Conservation (phyloP, 2,329 filamentous ascomycete genomes). For the Fusarium praegraminearum region DNA sequence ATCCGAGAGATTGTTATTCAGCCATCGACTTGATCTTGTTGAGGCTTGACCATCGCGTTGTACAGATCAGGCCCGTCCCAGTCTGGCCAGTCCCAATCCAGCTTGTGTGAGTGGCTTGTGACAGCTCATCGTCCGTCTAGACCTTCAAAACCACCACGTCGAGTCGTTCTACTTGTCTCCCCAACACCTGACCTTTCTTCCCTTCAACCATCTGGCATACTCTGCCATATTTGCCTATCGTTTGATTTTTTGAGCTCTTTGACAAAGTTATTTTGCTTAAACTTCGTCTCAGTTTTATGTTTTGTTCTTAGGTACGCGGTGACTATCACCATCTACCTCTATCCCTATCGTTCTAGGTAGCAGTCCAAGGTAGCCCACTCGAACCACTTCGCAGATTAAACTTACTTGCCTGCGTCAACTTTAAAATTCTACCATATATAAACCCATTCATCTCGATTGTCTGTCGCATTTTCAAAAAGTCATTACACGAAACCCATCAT, state of each 20-base stretch:
- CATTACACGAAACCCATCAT: not conserved
- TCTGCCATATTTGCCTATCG: not conserved
- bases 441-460: conserved; percentile 1
- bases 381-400: conserved; percentile 20
- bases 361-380: conserved; percentile 5
- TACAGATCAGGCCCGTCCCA: conserved; percentile 3
- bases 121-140: conserved; percentile 22
- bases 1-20: conserved; percentile 8
- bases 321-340: conserved; percentile 14
- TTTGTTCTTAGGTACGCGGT: not conserved
- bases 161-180: conserved; percentile 11
- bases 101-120: conserved; percentile 28
- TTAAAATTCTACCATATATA: conserved; percentile 30
- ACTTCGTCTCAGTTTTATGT: conserved; percentile 5
- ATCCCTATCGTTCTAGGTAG: not conserved
- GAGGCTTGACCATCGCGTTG: conserved; percentile 17
- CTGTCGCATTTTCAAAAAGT: conserved; percentile 13
- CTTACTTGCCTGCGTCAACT: conserved; percentile 20
- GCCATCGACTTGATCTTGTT: conserved; percentile 24
- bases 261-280: not conserved
- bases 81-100: not conserved
- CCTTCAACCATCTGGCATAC: not conserved
- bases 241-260: not conserved
- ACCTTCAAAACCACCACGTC: conserved; percentile 20
- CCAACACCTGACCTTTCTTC: conserved; percentile 26